Evolutionary conservation across 2,329 filamentous ascomycete species (phyloP).

Genomic region (Hortaea werneckii): DNA sequence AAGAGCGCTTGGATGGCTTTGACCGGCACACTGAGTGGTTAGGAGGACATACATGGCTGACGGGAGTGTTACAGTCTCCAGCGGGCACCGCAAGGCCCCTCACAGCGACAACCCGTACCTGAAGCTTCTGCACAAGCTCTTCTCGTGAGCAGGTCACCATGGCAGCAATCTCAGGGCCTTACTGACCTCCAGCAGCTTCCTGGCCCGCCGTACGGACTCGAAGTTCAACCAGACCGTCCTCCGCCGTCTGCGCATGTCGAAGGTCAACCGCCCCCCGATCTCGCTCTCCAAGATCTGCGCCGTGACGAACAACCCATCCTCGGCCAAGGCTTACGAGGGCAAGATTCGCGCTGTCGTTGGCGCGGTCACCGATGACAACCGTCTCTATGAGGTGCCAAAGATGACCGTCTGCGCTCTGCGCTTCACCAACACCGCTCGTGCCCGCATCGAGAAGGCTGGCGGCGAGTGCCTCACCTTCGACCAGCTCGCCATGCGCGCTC

Average conservation of each 20-base stretch:
- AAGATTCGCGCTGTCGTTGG: conserved; percentile 90
- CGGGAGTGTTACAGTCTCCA: neutral
- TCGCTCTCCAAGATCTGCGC: conserved; percentile 83
- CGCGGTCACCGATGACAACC: conserved; percentile 96
- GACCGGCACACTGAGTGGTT: too few relatives aligned
- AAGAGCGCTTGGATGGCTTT: too few relatives aligned
- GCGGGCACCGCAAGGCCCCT: conserved; percentile 52
- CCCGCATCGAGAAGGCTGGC: conserved; percentile 84
- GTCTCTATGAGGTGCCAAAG: conserved; percentile 82
- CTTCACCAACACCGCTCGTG: conserved; percentile 92
- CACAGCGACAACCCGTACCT: conserved; percentile 52
- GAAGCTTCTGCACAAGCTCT: conserved; percentile 38
- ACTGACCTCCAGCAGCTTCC: conserved; percentile 12
- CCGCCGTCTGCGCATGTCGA: conserved; percentile 59
- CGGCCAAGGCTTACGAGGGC: conserved; percentile 49
- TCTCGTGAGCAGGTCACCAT: neutral
- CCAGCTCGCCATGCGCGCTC: conserved; percentile 89
- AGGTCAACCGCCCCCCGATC: conserved; percentile 51
- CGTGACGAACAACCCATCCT: conserved; percentile 42
- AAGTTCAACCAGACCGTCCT: conserved; percentile 99
- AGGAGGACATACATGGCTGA: too few relatives aligned
- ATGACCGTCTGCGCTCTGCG: conserved; percentile 85
- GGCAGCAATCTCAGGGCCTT: too few relatives aligned
- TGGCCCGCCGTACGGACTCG: conserved; percentile 67
- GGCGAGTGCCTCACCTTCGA: conserved; percentile 94